Base-by-base conservation (phyloP, 805 yeast species). In the Kuraishia piskuri region DNA sequence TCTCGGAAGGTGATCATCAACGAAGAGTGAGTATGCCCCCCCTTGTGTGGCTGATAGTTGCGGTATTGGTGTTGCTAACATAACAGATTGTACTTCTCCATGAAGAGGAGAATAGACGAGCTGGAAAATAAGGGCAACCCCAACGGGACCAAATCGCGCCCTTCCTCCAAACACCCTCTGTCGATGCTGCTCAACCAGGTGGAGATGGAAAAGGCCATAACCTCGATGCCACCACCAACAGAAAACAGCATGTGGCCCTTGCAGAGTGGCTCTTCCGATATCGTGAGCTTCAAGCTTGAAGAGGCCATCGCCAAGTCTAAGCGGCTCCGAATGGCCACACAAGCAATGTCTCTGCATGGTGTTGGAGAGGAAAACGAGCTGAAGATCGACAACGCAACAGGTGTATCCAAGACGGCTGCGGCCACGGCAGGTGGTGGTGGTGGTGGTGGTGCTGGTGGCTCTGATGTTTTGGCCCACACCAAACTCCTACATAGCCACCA, bases 1-100 rank as follows among this genome's bases (percentile, higher is more conserved):
- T 60, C 61, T 20, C 59, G 52, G 46, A 55, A 64, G 23, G 55
- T 63, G 12, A 58, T 64, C 1, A 53, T 64, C 5, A 54, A 59
- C 6, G 48, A 50, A 12, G 58, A 64, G 26, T 54, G 59, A 2
- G 47, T 20, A 6, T 6, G 12, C 12, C 6, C n/a, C n/a, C 8
- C 6, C 46, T 20, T 19, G 2, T 22, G 31, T 2, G 20, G 25
- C 7, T 46, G 22, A 24, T 23, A 22, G 47, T 50, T 26, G 21
- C n/a, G n/a, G n/a, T n/a, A n/a, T n/a, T n/a, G n/a, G n/a, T n/a
- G 40, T 24, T 3, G 20, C 37, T n/a, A 48, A 37, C 21, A 51
- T 40, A 22, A 20, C 36, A 3, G 22, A 22, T n/a, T 20, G 19
- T 22, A 50, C 20, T n/a, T 26, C 22, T 22, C 22, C 3, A 22